Evolutionary conservation across 2,329 filamentous ascomycete genomes (phyloP).

Genomic region (Arthrocladium fulminans): DNA sequence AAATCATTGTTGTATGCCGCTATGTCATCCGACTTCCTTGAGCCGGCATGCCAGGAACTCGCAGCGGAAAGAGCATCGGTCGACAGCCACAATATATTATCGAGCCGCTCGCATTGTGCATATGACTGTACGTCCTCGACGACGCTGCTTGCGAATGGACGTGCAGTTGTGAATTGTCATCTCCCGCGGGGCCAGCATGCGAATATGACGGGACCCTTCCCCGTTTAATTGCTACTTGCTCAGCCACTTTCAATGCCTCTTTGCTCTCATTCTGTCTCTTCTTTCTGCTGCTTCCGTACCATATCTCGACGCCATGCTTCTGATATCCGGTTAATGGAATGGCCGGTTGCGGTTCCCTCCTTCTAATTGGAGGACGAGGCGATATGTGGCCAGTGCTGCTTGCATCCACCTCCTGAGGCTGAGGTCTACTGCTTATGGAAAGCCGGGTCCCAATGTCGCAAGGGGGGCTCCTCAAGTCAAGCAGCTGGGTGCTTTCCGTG

Average conservation of each 20-base stretch:
- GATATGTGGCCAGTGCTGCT: background rate
- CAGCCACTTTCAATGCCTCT: background rate
- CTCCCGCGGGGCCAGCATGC: no score
- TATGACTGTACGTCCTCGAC: background rate
- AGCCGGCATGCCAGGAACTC: background rate
- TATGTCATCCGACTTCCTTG: no score
- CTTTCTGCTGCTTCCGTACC: conserved; percentile 25
- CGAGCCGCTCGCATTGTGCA: background rate
- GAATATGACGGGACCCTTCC: no score
- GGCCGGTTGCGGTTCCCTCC: conserved; percentile 22
- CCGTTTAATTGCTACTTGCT: background rate
- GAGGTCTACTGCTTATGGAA: background rate
- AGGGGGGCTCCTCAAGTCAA: background rate
- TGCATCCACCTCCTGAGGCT: background rate
- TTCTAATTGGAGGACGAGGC: background rate
- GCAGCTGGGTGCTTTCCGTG: background rate
- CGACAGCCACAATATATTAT: background rate
- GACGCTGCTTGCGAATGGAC: background rate
- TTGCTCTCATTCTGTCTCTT: conserved; percentile 11
- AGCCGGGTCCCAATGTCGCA: background rate
- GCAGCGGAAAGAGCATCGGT: background rate
- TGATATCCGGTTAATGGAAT: conserved; percentile 31
- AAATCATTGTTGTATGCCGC: conserved; percentile 7
- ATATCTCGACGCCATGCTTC: conserved; percentile 29
- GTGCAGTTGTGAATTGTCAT: no score